Evolutionary conservation across 164 flowering plant genomes (phyloP).

Genomic region (Amborella trichopoda): DNA sequence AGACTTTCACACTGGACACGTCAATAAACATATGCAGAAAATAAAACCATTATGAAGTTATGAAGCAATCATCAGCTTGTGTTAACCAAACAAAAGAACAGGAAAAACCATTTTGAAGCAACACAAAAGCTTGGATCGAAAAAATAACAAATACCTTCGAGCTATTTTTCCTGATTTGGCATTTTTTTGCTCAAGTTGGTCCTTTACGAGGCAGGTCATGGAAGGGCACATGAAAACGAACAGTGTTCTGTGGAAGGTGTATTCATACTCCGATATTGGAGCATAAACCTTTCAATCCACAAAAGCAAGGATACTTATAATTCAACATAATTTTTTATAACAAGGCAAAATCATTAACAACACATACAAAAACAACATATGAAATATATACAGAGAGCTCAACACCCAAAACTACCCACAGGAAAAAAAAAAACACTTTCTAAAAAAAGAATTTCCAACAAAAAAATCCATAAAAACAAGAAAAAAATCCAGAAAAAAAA

Average conservation of each 20-base stretch:
- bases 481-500: too few species aligned
- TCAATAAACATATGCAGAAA: too few species aligned
- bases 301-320: background rate
- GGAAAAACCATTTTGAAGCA: background rate
- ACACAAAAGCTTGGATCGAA: background rate
- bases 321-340: too few species aligned
- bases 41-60: too few species aligned
- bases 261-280: constrained; percentile 43
- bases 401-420: too few species aligned
- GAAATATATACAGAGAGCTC: too few species aligned
- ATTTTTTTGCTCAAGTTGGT: constrained; percentile 85
- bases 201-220: constrained; percentile 68
- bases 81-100: background rate
- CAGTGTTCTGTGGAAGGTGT: constrained; percentile 69
- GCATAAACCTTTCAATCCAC: constrained; percentile 59
- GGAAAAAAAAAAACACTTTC: too few species aligned
- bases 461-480: too few species aligned
- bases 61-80: constrained; percentile 11
- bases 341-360: too few species aligned
- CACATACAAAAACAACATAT: too few species aligned
- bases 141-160: constrained; percentile 39
- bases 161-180: constrained; percentile 33
- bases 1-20: constrained; percentile 96
- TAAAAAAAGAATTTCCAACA: too few species aligned
- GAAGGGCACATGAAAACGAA: constrained; percentile 81